A percentile compares a stretch with the other conserved stretches of the same genome.
Conservation (phyloP, 148 eudicot species). For the Agrostemma githago region DNA sequence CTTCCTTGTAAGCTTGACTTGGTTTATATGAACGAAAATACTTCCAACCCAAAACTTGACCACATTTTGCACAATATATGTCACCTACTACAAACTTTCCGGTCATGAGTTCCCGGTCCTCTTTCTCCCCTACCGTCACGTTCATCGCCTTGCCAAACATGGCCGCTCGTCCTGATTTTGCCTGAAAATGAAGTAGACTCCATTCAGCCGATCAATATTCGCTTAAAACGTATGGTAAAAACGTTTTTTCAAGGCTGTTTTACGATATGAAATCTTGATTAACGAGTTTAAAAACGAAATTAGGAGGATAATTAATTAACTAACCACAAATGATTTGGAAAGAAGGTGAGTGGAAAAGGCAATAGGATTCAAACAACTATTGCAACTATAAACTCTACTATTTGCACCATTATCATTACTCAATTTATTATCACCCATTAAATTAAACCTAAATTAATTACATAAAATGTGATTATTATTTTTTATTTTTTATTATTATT, state of each 20-base stretch:
- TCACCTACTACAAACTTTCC: constrained; percentile 31
- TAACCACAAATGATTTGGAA: constrained; percentile 41
- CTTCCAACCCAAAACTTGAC: constrained; percentile 52
- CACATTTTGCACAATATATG: constrained; percentile 43
- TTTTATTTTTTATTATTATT: too few species aligned
- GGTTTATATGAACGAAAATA: constrained; percentile 36
- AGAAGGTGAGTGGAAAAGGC: constrained; percentile 41
- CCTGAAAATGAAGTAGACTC: constrained; percentile 18
- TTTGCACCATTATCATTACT: constrained; percentile 12
- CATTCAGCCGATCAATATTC: background rate
- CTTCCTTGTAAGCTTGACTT: constrained; percentile 35
- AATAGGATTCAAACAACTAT: constrained; percentile 42
- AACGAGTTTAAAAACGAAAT: too few species aligned
- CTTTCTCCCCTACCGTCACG: constrained; percentile 32
- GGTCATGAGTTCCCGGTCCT: constrained; percentile 33
- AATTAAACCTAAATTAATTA: constrained; percentile 9
- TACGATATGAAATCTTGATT: too few species aligned
- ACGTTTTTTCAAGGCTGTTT: too few species aligned
- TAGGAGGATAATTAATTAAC: constrained; percentile 19
- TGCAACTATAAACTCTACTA: constrained; percentile 34
- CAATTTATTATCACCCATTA: constrained; percentile 23
- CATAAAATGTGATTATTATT: background rate
- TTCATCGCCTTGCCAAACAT: constrained; percentile 46
- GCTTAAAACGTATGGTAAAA: too few species aligned
- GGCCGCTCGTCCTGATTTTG: constrained; percentile 38